Evolutionary conservation across 768 basidiomycete genomes (phyloP).

Genomic region (Psilocybe azurescens): DNA sequence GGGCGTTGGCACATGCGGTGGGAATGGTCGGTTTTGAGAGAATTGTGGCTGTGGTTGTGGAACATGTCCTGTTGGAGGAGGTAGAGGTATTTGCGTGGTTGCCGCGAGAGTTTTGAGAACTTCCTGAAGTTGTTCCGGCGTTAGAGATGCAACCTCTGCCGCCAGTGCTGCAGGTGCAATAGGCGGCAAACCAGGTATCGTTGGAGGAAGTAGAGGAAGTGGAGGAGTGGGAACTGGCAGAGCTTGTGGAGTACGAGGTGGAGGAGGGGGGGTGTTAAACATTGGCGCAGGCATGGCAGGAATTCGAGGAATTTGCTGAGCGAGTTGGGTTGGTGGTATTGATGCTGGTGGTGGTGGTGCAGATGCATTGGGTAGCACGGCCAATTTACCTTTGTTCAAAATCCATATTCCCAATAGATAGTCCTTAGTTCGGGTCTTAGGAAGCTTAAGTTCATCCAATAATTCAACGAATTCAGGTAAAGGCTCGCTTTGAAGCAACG

Average conservation of each 20-base stretch:
- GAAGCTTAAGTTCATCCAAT: constrained; percentile 75
- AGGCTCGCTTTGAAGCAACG: constrained; percentile 65
- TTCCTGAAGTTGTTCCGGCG: constrained; percentile 76
- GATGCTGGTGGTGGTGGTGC: constrained; percentile 23
- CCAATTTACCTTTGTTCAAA: constrained; percentile 80
- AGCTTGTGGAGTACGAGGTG: constrained; percentile 4
- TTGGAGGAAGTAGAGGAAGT: constrained; percentile 7
- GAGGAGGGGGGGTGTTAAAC: constrained; percentile 17
- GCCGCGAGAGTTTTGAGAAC: constrained; percentile 63
- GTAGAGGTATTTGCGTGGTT: constrained; percentile 34
- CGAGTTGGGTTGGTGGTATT: background rate
- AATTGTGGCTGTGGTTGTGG: constrained; percentile 27
- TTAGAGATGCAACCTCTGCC: constrained; percentile 74
- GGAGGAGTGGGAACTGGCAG: constrained; percentile 13
- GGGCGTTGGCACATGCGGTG: constrained; percentile 30
- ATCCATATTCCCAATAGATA: constrained; percentile 86
- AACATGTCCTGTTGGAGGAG: constrained; percentile 31
- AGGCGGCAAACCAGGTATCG: constrained; percentile 24
- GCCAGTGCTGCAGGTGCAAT: constrained; percentile 59
- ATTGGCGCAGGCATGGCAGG: constrained; percentile 20
- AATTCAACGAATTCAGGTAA: constrained; percentile 89
- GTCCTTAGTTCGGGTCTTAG: constrained; percentile 63
- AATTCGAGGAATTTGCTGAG: constrained; percentile 18
- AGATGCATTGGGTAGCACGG: constrained; percentile 42
- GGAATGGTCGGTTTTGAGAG: constrained; percentile 20